A percentile compares a stretch with the other conserved stretches of the same genome.
Conservation (phyloP, 73 alveolate species). For the Stentor roeselii region DNA sequence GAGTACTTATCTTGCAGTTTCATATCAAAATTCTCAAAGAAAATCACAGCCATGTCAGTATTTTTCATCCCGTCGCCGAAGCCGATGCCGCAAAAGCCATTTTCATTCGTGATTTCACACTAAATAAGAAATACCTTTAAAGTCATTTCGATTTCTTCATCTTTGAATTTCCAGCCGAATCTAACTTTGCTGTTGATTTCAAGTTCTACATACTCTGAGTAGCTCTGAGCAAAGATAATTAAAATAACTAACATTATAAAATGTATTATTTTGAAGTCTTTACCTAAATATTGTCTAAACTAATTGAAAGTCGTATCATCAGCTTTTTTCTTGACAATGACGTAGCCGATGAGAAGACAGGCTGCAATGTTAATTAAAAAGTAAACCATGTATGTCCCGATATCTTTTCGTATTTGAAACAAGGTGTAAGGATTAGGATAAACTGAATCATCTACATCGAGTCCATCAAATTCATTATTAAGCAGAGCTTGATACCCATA, state of each 20-base stretch:
- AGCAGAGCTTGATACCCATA: conserved; percentile 12
- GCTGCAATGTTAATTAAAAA: too few species aligned
- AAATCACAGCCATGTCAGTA: neutral
- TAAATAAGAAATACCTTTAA: neutral
- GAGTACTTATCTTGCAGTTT: neutral
- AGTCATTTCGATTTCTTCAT: neutral
- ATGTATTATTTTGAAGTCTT: too few species aligned
- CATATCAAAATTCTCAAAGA: neutral
- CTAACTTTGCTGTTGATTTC: too few species aligned
- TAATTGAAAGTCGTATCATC: too few species aligned
- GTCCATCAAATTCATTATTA: neutral
- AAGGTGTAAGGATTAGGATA: neutral
- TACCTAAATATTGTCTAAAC: too few species aligned
- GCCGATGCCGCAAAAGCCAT: conserved; percentile 14
- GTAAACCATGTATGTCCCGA: too few species aligned
- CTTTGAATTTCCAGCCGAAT: neutral
- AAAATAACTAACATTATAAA: too few species aligned
- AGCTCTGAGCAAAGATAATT: too few species aligned
- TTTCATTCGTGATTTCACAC: neutral
- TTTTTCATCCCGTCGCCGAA: neutral
- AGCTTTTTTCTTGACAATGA: too few species aligned
- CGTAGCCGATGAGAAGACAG: too few species aligned
- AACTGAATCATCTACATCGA: neutral
- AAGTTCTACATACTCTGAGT: too few species aligned
- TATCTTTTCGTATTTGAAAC: too few species aligned